Percentiles rank a stretch among this genome's conserved stretches.
Evolutionary conservation across 164 flowering plant genomes (phyloP).

Genomic region (Aristolochia contorta): DNA sequence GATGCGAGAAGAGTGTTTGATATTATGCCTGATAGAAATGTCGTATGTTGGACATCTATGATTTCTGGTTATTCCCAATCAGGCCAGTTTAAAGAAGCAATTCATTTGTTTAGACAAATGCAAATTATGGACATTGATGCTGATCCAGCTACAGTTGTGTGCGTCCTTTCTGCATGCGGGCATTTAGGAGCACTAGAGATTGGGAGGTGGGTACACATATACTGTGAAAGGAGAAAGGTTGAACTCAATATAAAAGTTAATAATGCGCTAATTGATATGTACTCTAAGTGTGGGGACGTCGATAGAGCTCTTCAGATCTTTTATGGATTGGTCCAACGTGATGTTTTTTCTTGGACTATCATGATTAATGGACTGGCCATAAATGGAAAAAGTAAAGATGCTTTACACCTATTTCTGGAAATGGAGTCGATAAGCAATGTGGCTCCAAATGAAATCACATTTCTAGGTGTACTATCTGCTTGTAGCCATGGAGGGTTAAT

Average conservation of each 20-base stretch:
- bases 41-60: conserved; percentile 26
- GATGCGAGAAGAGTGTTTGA: conserved; percentile 18
- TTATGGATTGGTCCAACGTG: conserved; percentile 11
- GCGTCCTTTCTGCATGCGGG: conserved; percentile 23
- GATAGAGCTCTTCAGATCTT: conserved; percentile 22
- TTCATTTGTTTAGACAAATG: conserved; percentile 27
- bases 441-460: conserved; percentile 26
- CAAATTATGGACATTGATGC: conserved; percentile 12
- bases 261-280: conserved; percentile 30
- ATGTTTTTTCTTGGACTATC: conserved; percentile 26
- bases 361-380: conserved; percentile 31
- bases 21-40: conserved; percentile 18
- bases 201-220: conserved; percentile 25
- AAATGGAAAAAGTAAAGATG: conserved; percentile 21
- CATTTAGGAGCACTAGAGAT: conserved; percentile 20
- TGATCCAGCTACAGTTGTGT: conserved; percentile 22
- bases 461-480: conserved; percentile 26
- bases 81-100: conserved; percentile 18
- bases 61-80: conserved; percentile 23
- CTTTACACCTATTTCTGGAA: conserved; percentile 16
- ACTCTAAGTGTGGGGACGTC: conserved; percentile 31
- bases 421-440: conserved; percentile 19
- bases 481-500: conserved; percentile 34
- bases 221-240: conserved; percentile 11
- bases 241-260: conserved; percentile 13